A percentile compares a stretch with the other conserved stretches of the same genome.
phyloP scores from a whole-genome alignment of 1,139 yeast species.

The Diutina rugosa region DNA sequence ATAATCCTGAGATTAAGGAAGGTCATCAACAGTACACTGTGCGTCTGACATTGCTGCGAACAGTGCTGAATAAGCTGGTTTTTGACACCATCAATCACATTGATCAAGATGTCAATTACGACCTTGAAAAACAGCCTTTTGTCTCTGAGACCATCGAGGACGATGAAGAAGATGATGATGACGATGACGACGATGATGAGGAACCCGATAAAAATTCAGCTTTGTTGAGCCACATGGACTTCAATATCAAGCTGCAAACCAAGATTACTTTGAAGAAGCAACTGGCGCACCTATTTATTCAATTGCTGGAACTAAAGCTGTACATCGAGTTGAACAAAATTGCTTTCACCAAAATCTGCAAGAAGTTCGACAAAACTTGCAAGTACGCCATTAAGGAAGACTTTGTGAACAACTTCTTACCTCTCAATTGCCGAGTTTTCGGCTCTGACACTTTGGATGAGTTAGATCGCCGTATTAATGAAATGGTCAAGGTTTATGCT shows the following conservation, averaged over 20 bases:
- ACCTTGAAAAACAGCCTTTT: conserved; percentile 8
- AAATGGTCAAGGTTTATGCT: conserved; percentile 37
- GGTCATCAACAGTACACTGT: conserved; percentile 14
- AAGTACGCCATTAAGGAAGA: conserved; percentile 43
- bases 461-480: conserved; percentile 34
- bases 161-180: conserved; percentile 28
- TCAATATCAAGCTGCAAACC: conserved; percentile 36
- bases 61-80: conserved; percentile 18
- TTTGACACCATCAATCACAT: conserved; percentile 16
- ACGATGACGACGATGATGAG: conserved; percentile 24
- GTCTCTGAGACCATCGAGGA: conserved; percentile 14
- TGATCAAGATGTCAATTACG: conserved; percentile 8
- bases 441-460: conserved; percentile 26
- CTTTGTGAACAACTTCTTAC: conserved; percentile 34
- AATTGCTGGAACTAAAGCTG: conserved; percentile 72
- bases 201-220: conserved; percentile 18
- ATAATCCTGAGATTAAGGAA: conserved; percentile 6
- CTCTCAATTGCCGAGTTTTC: conserved; percentile 33
- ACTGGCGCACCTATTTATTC: conserved; percentile 53
- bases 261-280: conserved; percentile 60
- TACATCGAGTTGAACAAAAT: conserved; percentile 72
- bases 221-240: conserved; percentile 32
- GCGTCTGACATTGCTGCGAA: conserved; percentile 15
- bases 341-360: conserved; percentile 80
- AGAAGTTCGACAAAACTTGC: conserved; percentile 80